Evolutionary conservation across 2,329 filamentous ascomycete species (phyloP), one percentile per base, ranked within the genome.

Genomic region (Colletotrichum orbiculare): DNA sequence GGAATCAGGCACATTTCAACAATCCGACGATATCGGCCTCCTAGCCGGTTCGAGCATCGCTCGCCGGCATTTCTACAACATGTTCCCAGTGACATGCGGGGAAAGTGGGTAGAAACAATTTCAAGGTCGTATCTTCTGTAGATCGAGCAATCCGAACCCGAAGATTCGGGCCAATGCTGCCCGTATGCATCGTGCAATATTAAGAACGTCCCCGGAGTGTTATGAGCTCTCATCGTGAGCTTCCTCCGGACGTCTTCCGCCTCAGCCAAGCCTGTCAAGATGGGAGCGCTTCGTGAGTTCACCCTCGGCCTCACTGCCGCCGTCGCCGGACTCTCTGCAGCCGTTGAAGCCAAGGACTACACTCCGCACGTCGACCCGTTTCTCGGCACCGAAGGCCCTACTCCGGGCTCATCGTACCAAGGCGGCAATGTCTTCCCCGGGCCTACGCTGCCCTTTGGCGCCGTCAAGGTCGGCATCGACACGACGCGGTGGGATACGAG

Each of bases 331-430:
- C 10, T 58, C 2, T 39, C 6, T 2, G 39, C n/a, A 45, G 8
- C 46, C 9, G 25, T 39, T 2, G 45, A 57, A 12, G 60, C 60
- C 13, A 65, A 47, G 15, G 62, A 65, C 12, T 65, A 48, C 17
- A 65, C 58, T n/a, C 41, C 49, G 4, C 47, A 70, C 41, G 82
- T 85, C 8, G 82, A 85, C 64, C 80, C 78, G 0, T 82, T 85
- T 59, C 82, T 85, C 49, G 83, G 83, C 1, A 79, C 81, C 11
- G 79, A 82, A 67, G 82, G 82, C 0, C 78, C 79, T 0, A 73
- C 77, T 4, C 75, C 79, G 4, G 81, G 81, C 8, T 75, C 77
- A 11, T 78, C 79, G 0, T 82, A 78, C 60, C 78, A 79, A 57
- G 78, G 78, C 17, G 81, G 81, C 0, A 79, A 82, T 68, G 75